Evolutionary conservation across 768 basidiomycete genomes (phyloP), one percentile per base, ranked within the genome.

Genomic region (Lentinula lateritia): DNA sequence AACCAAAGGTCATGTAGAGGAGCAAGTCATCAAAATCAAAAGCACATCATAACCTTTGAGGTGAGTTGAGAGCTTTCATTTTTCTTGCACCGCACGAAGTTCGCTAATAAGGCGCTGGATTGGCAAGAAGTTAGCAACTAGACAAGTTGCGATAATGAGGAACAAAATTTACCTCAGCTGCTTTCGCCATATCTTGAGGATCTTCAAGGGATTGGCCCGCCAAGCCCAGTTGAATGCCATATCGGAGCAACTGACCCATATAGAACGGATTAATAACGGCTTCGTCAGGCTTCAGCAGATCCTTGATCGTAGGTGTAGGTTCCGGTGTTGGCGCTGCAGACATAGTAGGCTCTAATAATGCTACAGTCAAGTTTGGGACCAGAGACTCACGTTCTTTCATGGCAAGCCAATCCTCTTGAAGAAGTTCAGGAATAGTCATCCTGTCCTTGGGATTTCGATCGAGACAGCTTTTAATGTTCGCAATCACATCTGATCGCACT

Each of bases 371-470:
- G 56, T 62, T 50, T 36, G 34, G 35, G 18, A 8, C 9, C 42
- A 62, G 57, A 76, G 57, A 76, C 79, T 69, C 62, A 85, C 85
- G 73, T 70, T 85, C 84, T 62, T 77, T 80, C 81, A 85, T 82
- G 10, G 80, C 78, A 58, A 95, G 69, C 89, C 95, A 96, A 60
- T 85, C 85, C 67, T 95, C 86, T 53, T 85, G 83, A 66, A 98
- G 71, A 68, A 99, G 74, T 68, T 95, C 86, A 2, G 93, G 92
- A 63, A 98, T 98, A 5, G 92, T 89, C 66, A 89, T 85, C 32
- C 96, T 78, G 66, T 89, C 85, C 72, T 95, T 96, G 35, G 93
- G 87, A 66, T 84, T 81, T 63, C 93, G 84, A 57, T 76, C 76
- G 66, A 98, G 73, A 71, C 96, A 99, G 61, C 82, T 84, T 74